A percentile compares a stretch with the other conserved stretches of the same genome.
These are phyloP conservation scores for Periconia digitata DNA, from an alignment of 2,329 filamentous ascomycete species.

Conservation along the genomic window DNA sequence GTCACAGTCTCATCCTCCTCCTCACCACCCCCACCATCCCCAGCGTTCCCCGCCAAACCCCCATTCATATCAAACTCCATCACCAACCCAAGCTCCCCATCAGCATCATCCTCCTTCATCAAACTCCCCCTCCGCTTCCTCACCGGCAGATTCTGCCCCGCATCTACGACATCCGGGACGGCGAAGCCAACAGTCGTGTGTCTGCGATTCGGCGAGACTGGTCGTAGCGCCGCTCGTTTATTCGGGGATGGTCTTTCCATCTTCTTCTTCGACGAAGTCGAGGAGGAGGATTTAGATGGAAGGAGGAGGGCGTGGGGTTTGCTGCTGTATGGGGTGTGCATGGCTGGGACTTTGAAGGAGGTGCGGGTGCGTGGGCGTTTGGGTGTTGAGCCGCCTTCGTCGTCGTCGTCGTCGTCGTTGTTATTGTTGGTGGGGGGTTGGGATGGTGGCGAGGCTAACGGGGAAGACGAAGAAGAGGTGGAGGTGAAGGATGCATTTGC, in stretches of 20 bases:
- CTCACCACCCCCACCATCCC: no score
- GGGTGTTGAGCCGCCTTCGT: constrained; percentile 36
- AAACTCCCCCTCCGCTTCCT: constrained; percentile 22
- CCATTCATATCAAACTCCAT: constrained; percentile 43
- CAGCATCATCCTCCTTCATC: constrained; percentile 18
- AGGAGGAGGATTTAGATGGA: no score
- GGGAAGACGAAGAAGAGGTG: no score
- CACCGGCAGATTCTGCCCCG: constrained; percentile 1
- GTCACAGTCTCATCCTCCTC: no score
- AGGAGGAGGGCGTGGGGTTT: constrained; percentile 11
- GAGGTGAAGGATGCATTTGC: constrained; percentile 28
- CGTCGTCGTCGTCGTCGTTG: no score
- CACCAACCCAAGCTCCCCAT: no score
- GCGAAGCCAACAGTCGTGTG: constrained; percentile 32
- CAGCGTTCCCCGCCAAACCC: constrained; percentile 43
- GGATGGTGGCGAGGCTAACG: constrained; percentile 18
- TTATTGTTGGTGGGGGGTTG: no score
- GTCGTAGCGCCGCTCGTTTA: constrained; percentile 31
- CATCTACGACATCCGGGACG: constrained; percentile 17
- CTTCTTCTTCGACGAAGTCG: constrained; percentile 11
- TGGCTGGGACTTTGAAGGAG: constrained; percentile 32
- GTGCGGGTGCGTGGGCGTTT: constrained; percentile 40
- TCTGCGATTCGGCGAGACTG: constrained; percentile 37
- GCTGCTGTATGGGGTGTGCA: constrained; percentile 30
- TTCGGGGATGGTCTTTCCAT: constrained; percentile 20